Percentiles rank a stretch among this genome's conserved stretches.
These are phyloP conservation scores for Suzukiozyma palmioleophila DNA, from an alignment of 1,139 yeast genomes.

Conservation along the genomic window DNA sequence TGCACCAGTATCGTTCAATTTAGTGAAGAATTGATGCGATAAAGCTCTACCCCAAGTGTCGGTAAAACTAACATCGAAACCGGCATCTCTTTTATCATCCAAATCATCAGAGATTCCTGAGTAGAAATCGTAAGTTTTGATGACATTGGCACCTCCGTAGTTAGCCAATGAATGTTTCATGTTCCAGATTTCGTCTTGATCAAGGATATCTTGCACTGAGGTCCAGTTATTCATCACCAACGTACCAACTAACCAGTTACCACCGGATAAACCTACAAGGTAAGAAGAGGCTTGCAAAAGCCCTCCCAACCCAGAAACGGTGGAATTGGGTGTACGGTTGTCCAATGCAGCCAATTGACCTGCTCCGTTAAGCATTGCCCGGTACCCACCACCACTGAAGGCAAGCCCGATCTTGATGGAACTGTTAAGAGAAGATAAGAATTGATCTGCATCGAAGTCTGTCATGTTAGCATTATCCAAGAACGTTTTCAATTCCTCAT, in stretches of 20 bases:
- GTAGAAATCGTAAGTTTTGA: conserved; percentile 56
- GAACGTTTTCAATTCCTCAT: conserved; percentile 53
- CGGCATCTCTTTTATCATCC: conserved; percentile 64
- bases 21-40: conserved; percentile 69
- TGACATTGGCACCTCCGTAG: conserved; percentile 68
- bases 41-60: conserved; percentile 93
- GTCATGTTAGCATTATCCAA: conserved; percentile 56
- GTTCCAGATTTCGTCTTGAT: conserved; percentile 61
- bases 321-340: conserved; percentile 21
- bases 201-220: conserved; percentile 58
- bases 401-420: conserved; percentile 39
- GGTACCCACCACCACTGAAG: conserved; percentile 45
- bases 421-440: conserved; percentile 34
- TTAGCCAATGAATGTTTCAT: conserved; percentile 55
- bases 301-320: conserved; percentile 66
- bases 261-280: conserved; percentile 80
- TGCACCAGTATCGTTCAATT: conserved; percentile 52
- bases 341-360: conserved; percentile 41
- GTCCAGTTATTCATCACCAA: conserved; percentile 81
- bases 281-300: conserved; percentile 70
- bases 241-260: conserved; percentile 81
- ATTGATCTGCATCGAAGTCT: conserved; percentile 57
- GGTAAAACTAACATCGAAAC: conserved; percentile 73
- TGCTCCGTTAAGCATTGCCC: conserved; percentile 45
- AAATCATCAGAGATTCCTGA: conserved; percentile 49